Evolutionary conservation across 805 yeast genomes (phyloP), one percentile per base, ranked within the genome.

Genomic region (Metschnikowia sp.): DNA sequence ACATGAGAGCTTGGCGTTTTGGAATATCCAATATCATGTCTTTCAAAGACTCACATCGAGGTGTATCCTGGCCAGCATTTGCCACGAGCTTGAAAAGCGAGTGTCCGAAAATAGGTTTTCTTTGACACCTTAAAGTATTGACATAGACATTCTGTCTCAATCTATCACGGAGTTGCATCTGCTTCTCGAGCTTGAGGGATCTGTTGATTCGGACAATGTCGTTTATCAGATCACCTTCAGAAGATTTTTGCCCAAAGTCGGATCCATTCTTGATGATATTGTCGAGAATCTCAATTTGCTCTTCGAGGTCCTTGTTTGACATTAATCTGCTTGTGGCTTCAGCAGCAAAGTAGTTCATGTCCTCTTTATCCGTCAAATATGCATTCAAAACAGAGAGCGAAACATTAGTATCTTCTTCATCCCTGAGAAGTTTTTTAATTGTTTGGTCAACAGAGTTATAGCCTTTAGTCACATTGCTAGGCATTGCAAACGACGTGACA

Each of bases 401-500:
- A 1, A 84, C 70, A 0, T 51, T 42, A 1, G 55, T 50, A 2
- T 47, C 32, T 3, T 46, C 30, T 28, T 32, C 11, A 6, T 18
- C 55, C 10, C 52, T 41, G 26, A 63, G 50, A 10, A 60, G 40
- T 50, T 63, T 49, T 43, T 59, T 36, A 42, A 65, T 52, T 13
- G 46, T 36, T 19, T 31, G 42, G 38, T 47, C 72, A 31, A 79
- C 39, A 63, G 37, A 72, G 50, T 36, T 69, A 51, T 44, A 88
- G 7, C 70, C 62, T 1, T 81, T 68, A 3, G 77, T 69, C 5
- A 87, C 89, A 1, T 89, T 79, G 40, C 74, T 73, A 2, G 81
- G 80, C 73, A 90, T 72, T 0, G 92, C 86, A 62, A 88, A 84
- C 2, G 98, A 91, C 0, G 99, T 94, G 36, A 88, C 78, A 54